phyloP scores from a whole-genome alignment of 805 yeast species.

The Saccharomycopsis sp. region DNA sequence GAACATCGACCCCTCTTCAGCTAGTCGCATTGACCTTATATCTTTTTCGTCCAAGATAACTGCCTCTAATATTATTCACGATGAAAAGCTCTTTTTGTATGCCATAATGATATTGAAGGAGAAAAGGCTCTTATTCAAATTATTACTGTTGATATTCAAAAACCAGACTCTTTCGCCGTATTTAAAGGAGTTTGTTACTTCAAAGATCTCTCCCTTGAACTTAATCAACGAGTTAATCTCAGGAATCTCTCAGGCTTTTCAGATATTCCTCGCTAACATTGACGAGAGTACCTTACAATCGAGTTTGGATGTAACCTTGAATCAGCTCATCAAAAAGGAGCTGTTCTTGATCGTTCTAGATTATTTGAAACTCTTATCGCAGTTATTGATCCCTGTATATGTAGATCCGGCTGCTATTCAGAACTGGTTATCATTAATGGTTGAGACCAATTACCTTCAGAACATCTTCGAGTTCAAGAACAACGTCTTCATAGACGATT shows the following conservation, averaged over 20 bases:
- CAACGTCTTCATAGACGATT: conserved; percentile 12
- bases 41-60: not conserved
- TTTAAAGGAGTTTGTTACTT: conserved; percentile 1
- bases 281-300: conserved; percentile 4
- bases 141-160: conserved; percentile 10
- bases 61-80: not conserved
- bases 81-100: conserved; percentile 9
- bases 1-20: conserved; percentile 7
- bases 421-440: conserved; percentile 53
- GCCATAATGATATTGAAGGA: conserved; percentile 13
- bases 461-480: conserved; percentile 22
- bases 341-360: conserved; percentile 30
- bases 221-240: not conserved
- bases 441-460: conserved; percentile 28
- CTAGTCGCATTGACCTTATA: not conserved
- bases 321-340: conserved; percentile 26
- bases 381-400: conserved; percentile 35
- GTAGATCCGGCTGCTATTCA: conserved; percentile 31
- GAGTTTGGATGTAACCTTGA: not conserved
- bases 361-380: conserved; percentile 34
- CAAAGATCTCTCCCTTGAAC: not conserved
- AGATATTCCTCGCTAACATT: conserved; percentile 21
- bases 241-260: conserved; percentile 24
- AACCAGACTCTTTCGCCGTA: conserved; percentile 3
- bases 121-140: conserved; percentile 10